A percentile compares a stretch with the other conserved stretches of the same genome.
Evolutionary conservation across 1,284 basidiomycete species (phyloP).

Genomic region (Tilletiaria anomala): DNA sequence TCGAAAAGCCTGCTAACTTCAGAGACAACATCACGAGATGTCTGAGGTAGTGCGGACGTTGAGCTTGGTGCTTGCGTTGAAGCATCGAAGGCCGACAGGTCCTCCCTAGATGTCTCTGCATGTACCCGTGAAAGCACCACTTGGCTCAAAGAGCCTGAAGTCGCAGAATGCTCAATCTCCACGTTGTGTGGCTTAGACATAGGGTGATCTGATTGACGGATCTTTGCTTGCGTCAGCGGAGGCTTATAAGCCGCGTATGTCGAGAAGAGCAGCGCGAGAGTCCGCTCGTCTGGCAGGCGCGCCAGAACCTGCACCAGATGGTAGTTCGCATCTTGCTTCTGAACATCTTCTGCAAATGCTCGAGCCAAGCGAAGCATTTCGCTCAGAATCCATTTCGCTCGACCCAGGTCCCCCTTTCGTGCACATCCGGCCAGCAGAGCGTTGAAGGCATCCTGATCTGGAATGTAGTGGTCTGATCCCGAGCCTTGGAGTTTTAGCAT

Average conservation of each 20-base stretch:
- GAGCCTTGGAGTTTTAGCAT: constrained; percentile 42
- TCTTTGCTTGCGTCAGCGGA: too few species aligned
- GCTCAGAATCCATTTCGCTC: constrained; percentile 77
- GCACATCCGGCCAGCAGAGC: constrained; percentile 80
- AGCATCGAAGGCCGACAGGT: too few species aligned
- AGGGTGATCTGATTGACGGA: too few species aligned
- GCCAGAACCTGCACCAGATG: constrained; percentile 11
- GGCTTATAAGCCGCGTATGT: constrained; percentile 69
- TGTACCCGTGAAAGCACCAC: too few species aligned
- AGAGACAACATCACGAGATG: too few species aligned
- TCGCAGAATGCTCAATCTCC: too few species aligned
- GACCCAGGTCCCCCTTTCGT: constrained; percentile 62
- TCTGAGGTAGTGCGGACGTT: too few species aligned
- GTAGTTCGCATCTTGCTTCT: not conserved
- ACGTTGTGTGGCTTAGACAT: too few species aligned
- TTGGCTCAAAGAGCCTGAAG: too few species aligned
- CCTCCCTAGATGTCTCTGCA: too few species aligned
- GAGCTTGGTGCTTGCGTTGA: too few species aligned
- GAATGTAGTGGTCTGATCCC: not conserved
- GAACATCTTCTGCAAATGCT: not conserved
- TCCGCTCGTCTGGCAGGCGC: constrained; percentile 51
- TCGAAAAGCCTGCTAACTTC: too few species aligned
- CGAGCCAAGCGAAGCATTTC: constrained; percentile 53
- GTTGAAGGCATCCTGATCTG: constrained; percentile 51
- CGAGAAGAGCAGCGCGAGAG: constrained; percentile 72